Base-by-base conservation (phyloP, 768 basidiomycete species). In the Lyophyllum semitale region DNA sequence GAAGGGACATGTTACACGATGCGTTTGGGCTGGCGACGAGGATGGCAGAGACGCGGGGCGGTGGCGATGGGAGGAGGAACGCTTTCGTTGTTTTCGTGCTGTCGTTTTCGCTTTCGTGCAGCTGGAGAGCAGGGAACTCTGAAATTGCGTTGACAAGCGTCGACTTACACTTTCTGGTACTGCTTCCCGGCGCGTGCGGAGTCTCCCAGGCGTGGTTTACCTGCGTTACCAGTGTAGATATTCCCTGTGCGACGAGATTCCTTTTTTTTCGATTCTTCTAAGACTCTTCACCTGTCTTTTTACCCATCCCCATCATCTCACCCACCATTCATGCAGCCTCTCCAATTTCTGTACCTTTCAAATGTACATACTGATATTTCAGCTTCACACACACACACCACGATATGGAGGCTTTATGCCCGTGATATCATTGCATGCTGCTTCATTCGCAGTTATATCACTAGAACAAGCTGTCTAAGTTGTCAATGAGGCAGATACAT, bases 1-100 rank as follows among this genome's bases (percentile, higher is more conserved):
- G 43, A 35, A 50, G 27, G 38, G 41, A 6, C 35, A 33, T 33
- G 30, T 7, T 4, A 15, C n/a, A 23, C 7, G 30, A 29, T n/a
- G 41, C 43, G 48, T 18, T n/a, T 26, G 35, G 37, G 52, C 23
- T 17, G 27, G 26, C 13, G 20, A 26, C 32, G 37, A 18, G 37
- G 22, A n/a, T n/a, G n/a, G 18, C 35, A 32, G 29, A 22, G 37
- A 41, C 30, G 45, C 37, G n/a, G 37, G 30, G n/a, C 33, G 37
- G 15, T 25, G 45, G 42, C 15, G 20, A n/a, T 37, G 46, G 53
- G 30, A 29, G 54, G 15, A 25, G 26, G 35, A n/a, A 17, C 40
- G 46, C 22, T 32, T 33, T 20, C 23, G 43, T 59, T 33, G 47
- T 33, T 53, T 42, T 55, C 48, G 42, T 59, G 47, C 47, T 53